Base-by-base conservation (phyloP, 345 rosid genomes). In the Arabis alpina region DNA sequence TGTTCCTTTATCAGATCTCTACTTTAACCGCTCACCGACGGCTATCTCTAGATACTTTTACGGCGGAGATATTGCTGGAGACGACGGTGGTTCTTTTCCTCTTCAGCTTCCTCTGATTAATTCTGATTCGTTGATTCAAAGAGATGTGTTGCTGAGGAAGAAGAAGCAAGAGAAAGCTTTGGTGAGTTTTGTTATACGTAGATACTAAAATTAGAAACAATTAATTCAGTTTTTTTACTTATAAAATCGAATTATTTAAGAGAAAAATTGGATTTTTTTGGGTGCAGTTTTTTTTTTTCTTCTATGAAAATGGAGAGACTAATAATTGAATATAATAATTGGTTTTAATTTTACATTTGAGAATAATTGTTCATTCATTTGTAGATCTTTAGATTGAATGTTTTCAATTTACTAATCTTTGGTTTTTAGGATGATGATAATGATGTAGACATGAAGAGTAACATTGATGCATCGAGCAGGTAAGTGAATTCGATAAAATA, bases 1-100 rank as follows among this genome's bases (percentile, higher is more conserved):
- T 28, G 79, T 87, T 6, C 91, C 91, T 60, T 76, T 88, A 53
- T 82, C 94, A 86, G 96, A 89, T 91, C 94, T 86, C 90, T 80
- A 79, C 81, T 78, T 59, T 32, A 70, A 64, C 82, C 70, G 71
- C 24, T 55, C 82, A 54, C 88, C 88, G 72, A 67, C 78, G 59
- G 42, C 72, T 63, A 64, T 70, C 30, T 19, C 51, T 4, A 24
- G 64, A 8, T 61, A 62, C 79, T 61, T 68, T 13, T 41, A 82
- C 88, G 83, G 89, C 87, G 82, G 82, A 79, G 83, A 47, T 79
- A 57, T 12, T 74, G 63, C 45, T 7, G 6, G 66, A 24, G 54
- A 32, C 47, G 49, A 32, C 47, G 54, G 32, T 3, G 39, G 36
- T 66, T 23, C 65, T 47, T 36, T 59, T 41, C 60, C 76, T 42